Evolutionary conservation across 208 protist genomes (phyloP).

Genomic region (Vickermania ingenoplastis): DNA sequence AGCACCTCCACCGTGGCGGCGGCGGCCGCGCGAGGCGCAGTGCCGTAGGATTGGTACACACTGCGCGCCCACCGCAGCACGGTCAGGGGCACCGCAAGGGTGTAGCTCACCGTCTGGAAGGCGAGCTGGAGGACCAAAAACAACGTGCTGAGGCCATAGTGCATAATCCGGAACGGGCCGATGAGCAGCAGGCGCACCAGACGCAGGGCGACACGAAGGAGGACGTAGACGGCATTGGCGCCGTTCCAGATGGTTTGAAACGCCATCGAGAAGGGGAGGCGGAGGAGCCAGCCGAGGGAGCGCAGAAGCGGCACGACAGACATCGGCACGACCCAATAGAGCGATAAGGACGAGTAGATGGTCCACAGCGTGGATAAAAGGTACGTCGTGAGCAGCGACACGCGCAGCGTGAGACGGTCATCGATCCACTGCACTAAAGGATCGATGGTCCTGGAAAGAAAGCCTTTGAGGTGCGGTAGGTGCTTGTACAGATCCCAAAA

Average conservation of each 20-base stretch:
- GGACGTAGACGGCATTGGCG: conserved; percentile 17
- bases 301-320: conserved; percentile 19
- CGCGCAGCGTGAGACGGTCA: conserved; percentile 45
- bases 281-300: conserved; percentile 22
- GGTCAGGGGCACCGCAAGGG: neutral
- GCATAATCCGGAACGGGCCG: conserved; percentile 41
- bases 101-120: neutral
- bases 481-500: conserved; percentile 81
- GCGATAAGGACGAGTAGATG: conserved; percentile 41
- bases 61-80: neutral
- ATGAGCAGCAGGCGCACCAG: conserved; percentile 38
- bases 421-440: conserved; percentile 57
- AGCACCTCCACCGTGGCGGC: conserved; percentile 28
- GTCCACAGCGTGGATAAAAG: conserved; percentile 53
- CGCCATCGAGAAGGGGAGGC: conserved; percentile 32
- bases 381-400: conserved; percentile 72
- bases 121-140: neutral
- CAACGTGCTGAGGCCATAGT: neutral
- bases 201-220: conserved; percentile 25
- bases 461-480: conserved; percentile 57
- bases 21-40: neutral
- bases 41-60: neutral
- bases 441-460: conserved; percentile 42
- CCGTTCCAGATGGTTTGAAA: conserved; percentile 34
- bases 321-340: conserved; percentile 47